Base-by-base conservation (phyloP, 2,329 filamentous ascomycete genomes). In the Parascedosporium putredinis region DNA sequence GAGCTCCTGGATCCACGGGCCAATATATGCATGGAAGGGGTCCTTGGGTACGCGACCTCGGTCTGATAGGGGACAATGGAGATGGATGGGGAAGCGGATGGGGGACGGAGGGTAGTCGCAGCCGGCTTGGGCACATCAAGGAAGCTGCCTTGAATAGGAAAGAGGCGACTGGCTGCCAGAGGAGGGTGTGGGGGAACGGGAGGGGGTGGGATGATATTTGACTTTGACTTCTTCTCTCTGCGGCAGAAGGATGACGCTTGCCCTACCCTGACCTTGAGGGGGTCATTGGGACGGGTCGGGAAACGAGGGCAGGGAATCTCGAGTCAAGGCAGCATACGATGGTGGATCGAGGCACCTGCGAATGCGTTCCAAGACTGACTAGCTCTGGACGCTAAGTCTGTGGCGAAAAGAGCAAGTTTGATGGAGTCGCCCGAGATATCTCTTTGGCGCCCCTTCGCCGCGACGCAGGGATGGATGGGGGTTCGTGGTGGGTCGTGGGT, bases 11-110 rank as follows among this genome's bases (percentile, higher is more conserved):
- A 34, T 33, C 16, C 2, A 24, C 10, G 46, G 46, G 23, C 8
- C 23, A 49, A 49, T 49, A 40, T 49, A 49, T 49, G 46, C 46
- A 49, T 49, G 46, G 46, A 49, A 49, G 46, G 22, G 18, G 23
- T 7, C 25, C 46, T n/a, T 10, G 34, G 10, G 6, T 25, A 23
- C 33, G 27, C 46, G 18, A 42, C 46, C 34, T 49, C 31, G 23
- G 22, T 20, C 24, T 49, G 34, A 29, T 42, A 49, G 46, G 34
- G 23, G 31, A 29, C 36, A 18, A 40, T 40, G 12, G 5, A 29
- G 33, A 20, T 29, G 25, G n/a, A n/a, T n/a, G n/a, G n/a, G n/a
- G n/a, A n/a, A n/a, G n/a, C n/a, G 33, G 24, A 49, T 23, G 46
- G 46, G 34, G 20, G 8, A 27, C 23, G 45, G 10, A 12, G 7